Conservation (phyloP, 2,329 filamentous ascomycete genomes). For the Monilinia aucupariae region DNA sequence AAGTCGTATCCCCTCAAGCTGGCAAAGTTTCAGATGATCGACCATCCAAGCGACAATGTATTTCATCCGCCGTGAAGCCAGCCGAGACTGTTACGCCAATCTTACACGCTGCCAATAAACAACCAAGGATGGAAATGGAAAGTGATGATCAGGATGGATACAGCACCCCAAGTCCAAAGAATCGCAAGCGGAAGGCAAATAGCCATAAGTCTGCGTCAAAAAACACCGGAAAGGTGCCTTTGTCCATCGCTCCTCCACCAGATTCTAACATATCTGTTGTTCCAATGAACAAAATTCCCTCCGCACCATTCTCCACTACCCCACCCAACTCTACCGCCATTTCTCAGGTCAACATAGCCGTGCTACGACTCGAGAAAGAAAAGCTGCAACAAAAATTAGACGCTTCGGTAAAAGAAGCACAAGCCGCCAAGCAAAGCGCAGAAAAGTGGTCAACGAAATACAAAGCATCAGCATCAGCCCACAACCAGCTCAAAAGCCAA, state of each 20-base stretch:
- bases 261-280: not conserved
- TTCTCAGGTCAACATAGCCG: not conserved
- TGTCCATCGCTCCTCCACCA: not conserved
- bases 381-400: not conserved
- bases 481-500: not conserved
- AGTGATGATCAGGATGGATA: not conserved
- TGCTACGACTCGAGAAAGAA: not conserved
- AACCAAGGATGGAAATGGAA: too few species aligned
- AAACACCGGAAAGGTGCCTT: not conserved
- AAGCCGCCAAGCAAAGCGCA: not conserved
- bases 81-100: not conserved
- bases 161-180: not conserved
- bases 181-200: not conserved
- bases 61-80: not conserved
- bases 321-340: not conserved
- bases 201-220: too few species aligned
- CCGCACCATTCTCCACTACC: not conserved
- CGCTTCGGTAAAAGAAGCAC: not conserved
- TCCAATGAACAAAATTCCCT: not conserved
- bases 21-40: not conserved
- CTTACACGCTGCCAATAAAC: too few species aligned
- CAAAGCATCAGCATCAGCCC: not conserved
- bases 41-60: not conserved
- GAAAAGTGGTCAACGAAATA: not conserved
- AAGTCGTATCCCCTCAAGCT: not conserved